Evolutionary conservation across 2,329 filamentous ascomycete genomes (phyloP).

Genomic region (Colletotrichum higginsianum): DNA sequence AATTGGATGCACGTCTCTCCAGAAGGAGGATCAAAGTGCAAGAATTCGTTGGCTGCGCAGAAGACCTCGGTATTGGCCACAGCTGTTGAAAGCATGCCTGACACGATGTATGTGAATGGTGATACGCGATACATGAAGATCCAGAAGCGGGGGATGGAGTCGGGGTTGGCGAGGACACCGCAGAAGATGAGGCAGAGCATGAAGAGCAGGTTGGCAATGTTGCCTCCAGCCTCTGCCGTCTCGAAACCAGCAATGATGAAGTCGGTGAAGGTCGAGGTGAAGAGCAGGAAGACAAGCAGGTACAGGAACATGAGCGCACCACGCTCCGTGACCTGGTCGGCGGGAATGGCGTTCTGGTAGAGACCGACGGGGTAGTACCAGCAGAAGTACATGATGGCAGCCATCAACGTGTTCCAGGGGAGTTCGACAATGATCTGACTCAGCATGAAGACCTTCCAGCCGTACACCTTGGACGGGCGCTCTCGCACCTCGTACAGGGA

Average conservation of each 20-base stretch:
- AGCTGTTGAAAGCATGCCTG: constrained; percentile 78
- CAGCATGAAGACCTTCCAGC: constrained; percentile 88
- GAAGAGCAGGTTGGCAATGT: constrained; percentile 83
- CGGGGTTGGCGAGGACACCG: constrained; percentile 77
- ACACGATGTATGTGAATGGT: constrained; percentile 86
- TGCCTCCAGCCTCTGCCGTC: constrained; percentile 81
- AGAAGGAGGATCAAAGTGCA: constrained; percentile 74
- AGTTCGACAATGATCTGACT: constrained; percentile 88
- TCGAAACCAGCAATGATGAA: constrained; percentile 84
- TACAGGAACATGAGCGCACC: constrained; percentile 86
- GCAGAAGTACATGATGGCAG: constrained; percentile 81
- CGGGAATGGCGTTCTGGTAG: constrained; percentile 76
- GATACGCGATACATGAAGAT: constrained; percentile 88
- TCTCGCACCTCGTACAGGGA: constrained; percentile 89
- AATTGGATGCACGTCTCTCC: constrained; percentile 74
- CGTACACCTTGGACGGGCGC: constrained; percentile 86
- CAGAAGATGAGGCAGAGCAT: constrained; percentile 82
- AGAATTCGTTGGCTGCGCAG: constrained; percentile 80
- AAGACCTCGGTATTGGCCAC: constrained; percentile 76
- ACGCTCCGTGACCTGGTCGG: constrained; percentile 75
- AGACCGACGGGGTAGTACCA: constrained; percentile 92
- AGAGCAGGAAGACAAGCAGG: constrained; percentile 81
- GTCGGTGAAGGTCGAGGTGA: constrained; percentile 85
- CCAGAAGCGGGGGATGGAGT: constrained; percentile 80
- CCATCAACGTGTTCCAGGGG: constrained; percentile 85